Conservation (phyloP, 1,284 basidiomycete species). For the Takashimella tepidaria region DNA sequence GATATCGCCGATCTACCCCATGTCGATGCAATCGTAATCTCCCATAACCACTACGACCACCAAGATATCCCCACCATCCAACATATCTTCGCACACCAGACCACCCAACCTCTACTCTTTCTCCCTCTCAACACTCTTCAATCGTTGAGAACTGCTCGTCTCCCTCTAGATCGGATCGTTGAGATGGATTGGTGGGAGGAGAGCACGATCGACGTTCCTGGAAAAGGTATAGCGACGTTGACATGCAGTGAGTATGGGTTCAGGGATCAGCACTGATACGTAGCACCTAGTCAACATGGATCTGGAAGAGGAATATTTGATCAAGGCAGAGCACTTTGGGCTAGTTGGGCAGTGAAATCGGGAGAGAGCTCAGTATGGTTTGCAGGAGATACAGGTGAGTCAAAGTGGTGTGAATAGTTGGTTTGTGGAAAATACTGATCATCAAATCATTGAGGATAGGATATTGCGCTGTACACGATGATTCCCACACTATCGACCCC, state of each 20-base stretch:
- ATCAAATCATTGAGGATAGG: constrained; percentile 17
- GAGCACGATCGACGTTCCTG: constrained; percentile 20
- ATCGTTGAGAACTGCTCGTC: constrained; percentile 46
- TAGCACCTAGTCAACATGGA: constrained; percentile 37
- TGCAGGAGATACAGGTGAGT: constrained; percentile 64
- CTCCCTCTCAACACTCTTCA: constrained; percentile 58
- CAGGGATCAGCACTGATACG: constrained; percentile 7
- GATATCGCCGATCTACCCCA: constrained; percentile 58
- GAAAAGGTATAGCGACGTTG: constrained; percentile 28
- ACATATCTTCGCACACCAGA: constrained; percentile 20
- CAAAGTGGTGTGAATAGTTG: constrained; percentile 31
- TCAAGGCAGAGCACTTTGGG: constrained; percentile 57
- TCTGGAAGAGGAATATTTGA: constrained; percentile 43
- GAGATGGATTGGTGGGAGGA: constrained; percentile 68
- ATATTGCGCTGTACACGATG: constrained; percentile 50
- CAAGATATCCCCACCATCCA: constrained; percentile 58
- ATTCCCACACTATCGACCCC: constrained; percentile 40
- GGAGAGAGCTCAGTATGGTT: constrained; percentile 53
- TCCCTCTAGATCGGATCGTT: constrained; percentile 49
- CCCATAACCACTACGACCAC: constrained; percentile 67
- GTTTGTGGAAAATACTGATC: background rate
- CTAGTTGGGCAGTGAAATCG: constrained; percentile 56
- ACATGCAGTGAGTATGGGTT: constrained; percentile 37
- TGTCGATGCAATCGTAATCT: constrained; percentile 58
- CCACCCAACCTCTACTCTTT: constrained; percentile 55